Base-by-base conservation (phyloP, 1,284 basidiomycete species). In the Exsudoporus floridanus region DNA sequence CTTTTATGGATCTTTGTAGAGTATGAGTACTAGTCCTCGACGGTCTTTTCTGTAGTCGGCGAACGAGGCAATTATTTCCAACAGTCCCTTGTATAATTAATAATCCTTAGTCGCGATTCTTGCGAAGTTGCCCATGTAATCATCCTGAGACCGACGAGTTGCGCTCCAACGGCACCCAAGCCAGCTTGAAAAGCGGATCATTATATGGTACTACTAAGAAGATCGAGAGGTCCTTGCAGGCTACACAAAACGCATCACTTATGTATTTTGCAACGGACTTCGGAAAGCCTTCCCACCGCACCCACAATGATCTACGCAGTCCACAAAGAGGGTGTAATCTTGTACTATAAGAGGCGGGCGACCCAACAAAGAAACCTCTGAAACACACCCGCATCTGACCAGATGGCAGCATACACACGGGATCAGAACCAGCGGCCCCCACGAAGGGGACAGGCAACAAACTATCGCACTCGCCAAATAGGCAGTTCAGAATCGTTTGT, bases 1-100 rank as follows among this genome's bases (percentile, higher is more conserved):
- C 23, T 51, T 54, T 60, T 60, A 63, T 67, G 37, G 19, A 54
- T 56, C n/a, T 62, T 37, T 65, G 62, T 65, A 56, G 18, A 34
- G 23, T 57, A 60, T 35, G 37, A 23, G 21, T 31, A 28, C 21
- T 44, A 6, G 46, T 38, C 25, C 40, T 30, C 19, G 25, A 14
- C 27, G 28, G 19, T 53, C 25, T 12, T n/a, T 39, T 19, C 6
- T 31, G 46, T 48, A 19, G 14, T 50, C 6, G 46, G 23, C 7
- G 13, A 33, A 2, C 28, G 27, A 21, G 38, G 30, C 30, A 13
- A 31, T 13, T 14, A 13, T 31, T 31, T 31, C 30, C 23, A 23
- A 23, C 23, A 23, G 23, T 23, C 23, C 23, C 4, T 23, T 23
- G 23, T 23, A 23, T 23, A 23, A 23, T 23, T 23, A 23, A 23